Percentiles rank a stretch among this genome's conserved stretches.
Evolutionary conservation across 768 basidiomycete genomes (phyloP).

Genomic region (Russula virescens): DNA sequence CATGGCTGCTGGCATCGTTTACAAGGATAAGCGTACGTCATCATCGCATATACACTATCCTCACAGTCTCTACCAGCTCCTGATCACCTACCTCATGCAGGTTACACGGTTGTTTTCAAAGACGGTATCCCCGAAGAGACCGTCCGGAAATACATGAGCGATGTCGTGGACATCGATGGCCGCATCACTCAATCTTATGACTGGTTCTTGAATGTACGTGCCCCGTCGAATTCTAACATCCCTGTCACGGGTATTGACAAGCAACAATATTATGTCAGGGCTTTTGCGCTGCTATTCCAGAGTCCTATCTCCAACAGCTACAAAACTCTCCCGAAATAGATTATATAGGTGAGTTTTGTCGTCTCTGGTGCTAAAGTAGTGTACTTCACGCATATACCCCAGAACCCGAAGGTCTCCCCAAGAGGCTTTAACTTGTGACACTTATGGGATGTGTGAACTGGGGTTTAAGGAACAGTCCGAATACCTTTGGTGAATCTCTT

Average conservation of each 20-base stretch:
- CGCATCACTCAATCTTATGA: constrained; percentile 18
- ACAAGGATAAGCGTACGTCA: constrained; percentile 14
- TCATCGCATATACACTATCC: not conserved
- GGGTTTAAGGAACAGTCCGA: not conserved
- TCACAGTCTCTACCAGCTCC: not conserved
- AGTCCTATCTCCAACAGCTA: constrained; percentile 1
- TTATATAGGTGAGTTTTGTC: constrained; percentile 13
- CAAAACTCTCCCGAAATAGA: constrained; percentile 10
- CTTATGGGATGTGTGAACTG: not conserved
- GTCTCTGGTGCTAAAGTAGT: not conserved
- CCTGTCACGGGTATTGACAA: not conserved
- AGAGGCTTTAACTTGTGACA: constrained; percentile 5
- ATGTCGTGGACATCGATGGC: constrained; percentile 14
- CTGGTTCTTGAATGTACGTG: constrained; percentile 17
- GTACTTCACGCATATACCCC: not conserved
- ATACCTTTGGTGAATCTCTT: not conserved
- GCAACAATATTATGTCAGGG: constrained; percentile 1
- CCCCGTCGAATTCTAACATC: not conserved
- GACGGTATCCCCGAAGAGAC: constrained; percentile 11
- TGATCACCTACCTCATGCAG: constrained; percentile 2
- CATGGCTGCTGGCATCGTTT: constrained; percentile 7
- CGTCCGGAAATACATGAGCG: constrained; percentile 13
- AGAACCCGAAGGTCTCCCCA: constrained; percentile 19
- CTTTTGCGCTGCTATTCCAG: constrained; percentile 20
- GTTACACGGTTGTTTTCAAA: constrained; percentile 18